Evolutionary conservation across 768 basidiomycete species (phyloP).

Genomic region (Mrakia blollopis): DNA sequence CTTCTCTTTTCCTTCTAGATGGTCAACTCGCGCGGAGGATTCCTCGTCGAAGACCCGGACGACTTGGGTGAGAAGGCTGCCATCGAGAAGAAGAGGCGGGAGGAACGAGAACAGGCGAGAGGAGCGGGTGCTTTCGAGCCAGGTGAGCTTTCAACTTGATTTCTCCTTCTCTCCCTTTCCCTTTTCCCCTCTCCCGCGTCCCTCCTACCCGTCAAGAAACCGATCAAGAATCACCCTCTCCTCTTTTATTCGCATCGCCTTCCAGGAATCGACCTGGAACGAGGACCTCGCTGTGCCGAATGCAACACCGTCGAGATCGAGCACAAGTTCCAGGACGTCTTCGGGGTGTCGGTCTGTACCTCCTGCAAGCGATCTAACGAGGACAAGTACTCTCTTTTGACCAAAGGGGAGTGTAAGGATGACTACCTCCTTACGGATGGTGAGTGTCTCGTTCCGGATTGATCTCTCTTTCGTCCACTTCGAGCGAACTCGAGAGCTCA

Average conservation of each 20-base stretch:
- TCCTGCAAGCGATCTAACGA: slow-evolving; percentile 82
- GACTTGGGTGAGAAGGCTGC: slow-evolving; percentile 49
- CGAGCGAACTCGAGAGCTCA: not conserved
- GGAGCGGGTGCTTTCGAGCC: slow-evolving; percentile 55
- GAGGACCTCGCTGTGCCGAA: slow-evolving; percentile 79
- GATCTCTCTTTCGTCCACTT: not conserved
- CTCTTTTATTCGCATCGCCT: not conserved
- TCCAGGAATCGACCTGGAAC: slow-evolving; percentile 63
- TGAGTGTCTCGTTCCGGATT: slow-evolving; percentile 46
- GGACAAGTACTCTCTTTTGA: slow-evolving; percentile 88
- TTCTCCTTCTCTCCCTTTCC: slow-evolving; percentile 9
- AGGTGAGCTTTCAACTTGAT: slow-evolving; percentile 9
- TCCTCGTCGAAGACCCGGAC: slow-evolving; percentile 81
- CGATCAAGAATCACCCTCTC: not conserved
- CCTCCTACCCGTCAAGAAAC: too few relatives aligned
- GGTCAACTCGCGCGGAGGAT: slow-evolving; percentile 94
- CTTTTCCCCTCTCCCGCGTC: not conserved
- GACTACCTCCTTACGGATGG: slow-evolving; percentile 94
- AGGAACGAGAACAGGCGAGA: slow-evolving; percentile 62
- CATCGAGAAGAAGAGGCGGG: slow-evolving; percentile 66
- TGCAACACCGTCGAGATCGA: slow-evolving; percentile 89
- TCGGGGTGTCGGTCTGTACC: slow-evolving; percentile 79
- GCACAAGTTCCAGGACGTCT: slow-evolving; percentile 67
- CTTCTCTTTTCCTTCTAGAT: slow-evolving; percentile 46
- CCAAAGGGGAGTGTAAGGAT: slow-evolving; percentile 98